Conservation (phyloP, 2,329 filamentous ascomycete genomes). For the Phyllosticta paracitricarpa region DNA sequence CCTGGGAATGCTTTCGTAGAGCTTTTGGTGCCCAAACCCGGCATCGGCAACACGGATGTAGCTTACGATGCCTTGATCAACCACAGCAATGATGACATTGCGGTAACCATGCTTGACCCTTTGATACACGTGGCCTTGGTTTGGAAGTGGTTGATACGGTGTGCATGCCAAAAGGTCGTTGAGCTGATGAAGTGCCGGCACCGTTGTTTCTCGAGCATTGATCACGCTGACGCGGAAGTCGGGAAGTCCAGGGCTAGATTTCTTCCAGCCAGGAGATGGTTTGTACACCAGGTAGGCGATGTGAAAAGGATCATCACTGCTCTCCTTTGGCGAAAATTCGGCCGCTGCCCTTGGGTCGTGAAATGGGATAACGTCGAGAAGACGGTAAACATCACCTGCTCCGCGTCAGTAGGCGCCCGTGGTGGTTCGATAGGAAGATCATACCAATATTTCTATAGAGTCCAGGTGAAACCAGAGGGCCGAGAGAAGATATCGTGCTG, state of each 20-base stretch:
- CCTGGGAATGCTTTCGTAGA: constrained; percentile 45
- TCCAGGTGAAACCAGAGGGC: constrained; percentile 43
- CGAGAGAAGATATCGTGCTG: constrained; percentile 13
- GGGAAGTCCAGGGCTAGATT: constrained; percentile 65
- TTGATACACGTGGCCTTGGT: constrained; percentile 52
- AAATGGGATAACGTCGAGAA: constrained; percentile 62
- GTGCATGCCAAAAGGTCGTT: constrained; percentile 61
- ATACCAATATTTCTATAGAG: constrained; percentile 45
- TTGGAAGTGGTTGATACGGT: constrained; percentile 55
- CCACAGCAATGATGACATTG: constrained; percentile 76
- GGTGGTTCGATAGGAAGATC: constrained; percentile 32
- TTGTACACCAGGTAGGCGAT: constrained; percentile 80
- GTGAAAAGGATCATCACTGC: constrained; percentile 47
- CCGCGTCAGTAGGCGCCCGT: not conserved
- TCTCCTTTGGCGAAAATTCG: constrained; percentile 18
- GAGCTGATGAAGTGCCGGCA: constrained; percentile 68
- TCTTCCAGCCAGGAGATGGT: constrained; percentile 46
- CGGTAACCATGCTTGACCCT: constrained; percentile 75
- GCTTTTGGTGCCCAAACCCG: constrained; percentile 60
- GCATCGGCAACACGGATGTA: constrained; percentile 74
- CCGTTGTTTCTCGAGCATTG: constrained; percentile 57
- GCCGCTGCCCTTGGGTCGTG: constrained; percentile 47
- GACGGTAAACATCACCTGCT: constrained; percentile 57
- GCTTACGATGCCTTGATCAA: constrained; percentile 83
- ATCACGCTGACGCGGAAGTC: constrained; percentile 81